Base-by-base conservation (phyloP, 2,329 filamentous ascomycete species). In the Dothideomycetes sp. region DNA sequence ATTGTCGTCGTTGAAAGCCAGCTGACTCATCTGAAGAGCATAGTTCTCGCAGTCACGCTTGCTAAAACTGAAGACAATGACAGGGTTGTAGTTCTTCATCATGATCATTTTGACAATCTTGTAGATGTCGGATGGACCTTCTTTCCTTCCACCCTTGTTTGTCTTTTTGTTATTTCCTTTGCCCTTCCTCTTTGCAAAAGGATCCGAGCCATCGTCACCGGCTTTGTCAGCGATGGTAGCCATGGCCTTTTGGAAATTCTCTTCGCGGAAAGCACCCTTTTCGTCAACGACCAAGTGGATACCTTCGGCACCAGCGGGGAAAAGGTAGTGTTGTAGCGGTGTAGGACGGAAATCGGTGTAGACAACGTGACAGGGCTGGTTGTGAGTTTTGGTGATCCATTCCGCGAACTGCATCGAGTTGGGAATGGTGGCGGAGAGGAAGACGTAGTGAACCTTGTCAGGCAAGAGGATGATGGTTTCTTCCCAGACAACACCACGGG, bases 71-170 rank as follows among this genome's bases (percentile, higher is more conserved):
- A 98, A 98, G 27, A 98, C 87, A 58, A 98, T 98, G 53, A 96
- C 91, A 0, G 91, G 91, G 56, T 98, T 95, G 65, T 91, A 93
- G 58, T 84, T 91, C 68, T 88, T 94, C 64, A 85, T 74, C 81
- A 98, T 94, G 52, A 96, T 94, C 91, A 98, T 98, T 63, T 84
- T 84, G 51, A 98, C 84, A 54, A 98, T 94, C 71, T 95, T 96
- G 68, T 86, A 87, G 47, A 98, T 94, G 63, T 98, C 91, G 1
- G 78, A 79, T 11, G 77, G 68, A 19, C 73, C 77, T 46, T 82
- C 74, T 29, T 75, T 74, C 40, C 70, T 74, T n/a, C 84, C 84
- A 35, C 87, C 87, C 64, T 93, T 95, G 63, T 89, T 87, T 4
- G 78, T 79, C 64, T 83, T 89, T 70, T 94, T 95, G 58, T 94